Evolutionary conservation across 805 yeast species (phyloP), one percentile per base, ranked within the genome.

Genomic region (Scheffersomyces ergatensis): DNA sequence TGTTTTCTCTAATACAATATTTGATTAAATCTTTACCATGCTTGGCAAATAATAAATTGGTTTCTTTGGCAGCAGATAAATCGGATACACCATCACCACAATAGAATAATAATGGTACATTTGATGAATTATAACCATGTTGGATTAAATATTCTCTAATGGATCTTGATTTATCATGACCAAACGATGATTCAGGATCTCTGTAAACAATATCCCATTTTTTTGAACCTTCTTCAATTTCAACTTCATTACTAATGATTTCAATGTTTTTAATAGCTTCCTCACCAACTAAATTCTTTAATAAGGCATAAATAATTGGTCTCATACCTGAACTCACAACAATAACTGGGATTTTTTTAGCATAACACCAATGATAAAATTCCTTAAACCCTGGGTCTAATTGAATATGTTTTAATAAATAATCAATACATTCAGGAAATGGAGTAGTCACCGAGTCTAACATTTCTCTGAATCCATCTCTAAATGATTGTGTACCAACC

Each of bases 61-160:
- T 89, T 63, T 93, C 97, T 57, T 85, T 83, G 18, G 98, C 97
- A 18, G 99, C 99, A 43, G 89, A 80, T 51, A 93, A 72, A 63
- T 93, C 99, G 34, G 95, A 83, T 24, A 93, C 97, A 48, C 99
- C 99, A 62, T 93, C 99, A 44, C 99, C 99, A 57, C 96, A 87
- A 71, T 93, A 93, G 61, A 92, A 88, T 52, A 89, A 74, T 30
- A 72, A 69, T 13, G 95, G 96, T 36, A 44, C 39, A 48, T 64
- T 47, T 45, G 58, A 40, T 43, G 54, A 51, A 40, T 54, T 35
- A 44, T 62, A 59, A 13, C 63, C 63, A 40, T 66, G 57, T 8
- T 46, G 39, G 6, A 39, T 42, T 50, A 70, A 62, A 47, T 69
- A 73, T 37, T 73, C 71, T 42, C 77, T 74, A 53, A 93, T 92